A percentile compares a stretch with the other conserved stretches of the same genome.
Evolutionary conservation across 179 eudicot species (phyloP).

Genomic region (Beta lomatogona): DNA sequence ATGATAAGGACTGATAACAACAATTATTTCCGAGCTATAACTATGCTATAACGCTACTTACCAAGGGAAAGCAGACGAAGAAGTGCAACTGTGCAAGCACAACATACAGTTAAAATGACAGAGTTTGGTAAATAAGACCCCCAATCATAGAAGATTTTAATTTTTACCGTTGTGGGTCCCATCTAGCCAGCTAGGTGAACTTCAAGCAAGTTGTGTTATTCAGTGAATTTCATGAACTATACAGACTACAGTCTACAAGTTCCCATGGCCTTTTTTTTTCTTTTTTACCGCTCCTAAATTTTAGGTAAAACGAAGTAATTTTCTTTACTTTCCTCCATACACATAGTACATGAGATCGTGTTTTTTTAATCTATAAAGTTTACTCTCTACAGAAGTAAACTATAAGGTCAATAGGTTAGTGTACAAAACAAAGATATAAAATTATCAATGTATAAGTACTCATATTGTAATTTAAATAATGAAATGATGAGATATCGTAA

Average conservation of each 20-base stretch:
- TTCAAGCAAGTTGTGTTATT: constrained; percentile 12
- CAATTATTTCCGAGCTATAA: not conserved
- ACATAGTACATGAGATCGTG: constrained; percentile 4
- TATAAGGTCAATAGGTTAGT: not conserved
- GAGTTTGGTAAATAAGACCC: not conserved
- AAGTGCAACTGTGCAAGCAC: not conserved
- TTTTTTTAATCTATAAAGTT: not conserved
- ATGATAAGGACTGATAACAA: not conserved
- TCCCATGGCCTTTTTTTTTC: constrained; percentile 20
- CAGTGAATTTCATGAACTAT: constrained; percentile 24
- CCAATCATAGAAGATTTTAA: constrained; percentile 14
- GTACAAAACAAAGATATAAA: not conserved
- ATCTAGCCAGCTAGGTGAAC: not conserved
- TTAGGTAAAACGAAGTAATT: not conserved
- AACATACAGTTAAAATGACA: constrained; percentile 15
- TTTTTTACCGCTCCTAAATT: constrained; percentile 10
- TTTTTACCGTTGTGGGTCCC: constrained; percentile 24
- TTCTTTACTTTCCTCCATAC: not conserved
- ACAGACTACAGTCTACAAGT: constrained; percentile 25
- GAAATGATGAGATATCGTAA: not conserved
- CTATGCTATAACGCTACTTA: not conserved
- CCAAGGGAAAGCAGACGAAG: constrained; percentile 16
- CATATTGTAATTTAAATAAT: not conserved
- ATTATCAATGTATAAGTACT: not conserved
- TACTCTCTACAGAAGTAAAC: not conserved